Evolutionary conservation across 2,329 filamentous ascomycete genomes (phyloP).

Genomic region (Penicillium sp.): DNA sequence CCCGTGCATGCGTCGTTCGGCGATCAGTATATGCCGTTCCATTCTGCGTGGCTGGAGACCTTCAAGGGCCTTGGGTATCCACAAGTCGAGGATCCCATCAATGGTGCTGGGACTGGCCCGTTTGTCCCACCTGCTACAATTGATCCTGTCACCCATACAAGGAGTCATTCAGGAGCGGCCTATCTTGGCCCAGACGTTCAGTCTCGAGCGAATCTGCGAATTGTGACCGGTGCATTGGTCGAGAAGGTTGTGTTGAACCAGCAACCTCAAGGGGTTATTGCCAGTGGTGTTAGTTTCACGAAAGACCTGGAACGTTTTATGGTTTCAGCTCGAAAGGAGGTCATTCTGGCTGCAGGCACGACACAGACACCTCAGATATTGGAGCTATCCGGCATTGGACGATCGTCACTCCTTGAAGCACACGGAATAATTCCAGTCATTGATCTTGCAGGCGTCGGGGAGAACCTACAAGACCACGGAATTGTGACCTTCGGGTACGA

Average conservation of each 20-base stretch:
- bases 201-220: slow-evolving; percentile 46
- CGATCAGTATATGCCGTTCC: slow-evolving; percentile 2
- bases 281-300: slow-evolving; percentile 19
- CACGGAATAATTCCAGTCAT: slow-evolving; percentile 47
- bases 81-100: slow-evolving; percentile 30
- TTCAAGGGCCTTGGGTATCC: slow-evolving; percentile 14
- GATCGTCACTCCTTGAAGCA: slow-evolving; percentile 38
- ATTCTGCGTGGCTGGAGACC: slow-evolving; percentile 17
- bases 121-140: slow-evolving; percentile 37
- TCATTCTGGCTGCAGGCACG: background rate
- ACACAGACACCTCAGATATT: background rate
- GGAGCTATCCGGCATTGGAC: background rate
- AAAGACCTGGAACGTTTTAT: slow-evolving; percentile 29
- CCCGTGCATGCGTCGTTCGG: slow-evolving; percentile 18
- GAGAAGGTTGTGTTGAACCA: slow-evolving; percentile 49
- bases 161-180: slow-evolving; percentile 19
- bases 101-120: slow-evolving; percentile 39
- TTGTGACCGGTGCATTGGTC: slow-evolving; percentile 51
- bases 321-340: slow-evolving; percentile 42
- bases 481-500: slow-evolving; percentile 19
- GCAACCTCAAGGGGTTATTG: slow-evolving; percentile 20
- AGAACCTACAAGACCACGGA: slow-evolving; percentile 53
- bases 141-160: slow-evolving; percentile 19
- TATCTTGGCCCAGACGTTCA: slow-evolving; percentile 32
- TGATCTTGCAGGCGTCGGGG: slow-evolving; percentile 49